A percentile compares a stretch with the other conserved stretches of the same genome.
phyloP scores from a whole-genome alignment of 768 basidiomycete species.

The Pisolithus orientalis region DNA sequence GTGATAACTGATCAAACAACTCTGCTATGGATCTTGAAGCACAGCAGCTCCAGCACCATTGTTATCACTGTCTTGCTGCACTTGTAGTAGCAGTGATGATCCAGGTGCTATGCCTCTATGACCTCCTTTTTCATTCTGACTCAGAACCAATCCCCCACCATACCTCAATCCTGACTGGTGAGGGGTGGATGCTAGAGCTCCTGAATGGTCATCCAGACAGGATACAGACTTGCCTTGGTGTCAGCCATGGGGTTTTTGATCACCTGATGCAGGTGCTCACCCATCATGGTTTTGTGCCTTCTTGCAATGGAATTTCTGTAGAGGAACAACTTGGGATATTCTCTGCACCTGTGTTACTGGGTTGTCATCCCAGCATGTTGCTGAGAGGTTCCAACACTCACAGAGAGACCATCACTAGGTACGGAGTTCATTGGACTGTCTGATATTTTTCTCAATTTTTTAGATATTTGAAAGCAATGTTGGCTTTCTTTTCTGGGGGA shows the following conservation, averaged over 20 bases:
- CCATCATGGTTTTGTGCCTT: background rate
- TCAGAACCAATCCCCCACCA: constrained; percentile 9
- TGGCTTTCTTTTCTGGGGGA: constrained; percentile 1
- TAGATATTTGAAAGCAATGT: constrained; percentile 9
- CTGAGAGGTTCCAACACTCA: constrained; percentile 8
- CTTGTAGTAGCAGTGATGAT: background rate
- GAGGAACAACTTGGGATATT: constrained; percentile 11
- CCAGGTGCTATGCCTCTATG: background rate
- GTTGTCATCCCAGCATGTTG: constrained; percentile 3
- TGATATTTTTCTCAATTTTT: background rate
- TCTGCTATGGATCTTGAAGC: background rate
- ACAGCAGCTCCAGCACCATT: background rate
- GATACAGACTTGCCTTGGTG: constrained; percentile 14
- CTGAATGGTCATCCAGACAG: constrained; percentile 15
- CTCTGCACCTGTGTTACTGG: constrained; percentile 8
- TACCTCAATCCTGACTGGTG: constrained; percentile 17
- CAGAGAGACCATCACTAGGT: background rate
- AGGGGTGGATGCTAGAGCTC: constrained; percentile 17
- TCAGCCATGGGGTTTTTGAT: constrained; percentile 16
- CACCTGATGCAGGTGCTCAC: constrained; percentile 5
- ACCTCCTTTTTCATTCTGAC: background rate
- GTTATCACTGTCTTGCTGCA: background rate
- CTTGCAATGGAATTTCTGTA: background rate
- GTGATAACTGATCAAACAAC: too few relatives aligned
- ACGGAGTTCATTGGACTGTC: background rate